Percentiles rank a stretch among this genome's conserved stretches.
These are phyloP conservation scores for Chernovozyma aurita DNA, from an alignment of 1,139 yeast species.

Conservation along the genomic window DNA sequence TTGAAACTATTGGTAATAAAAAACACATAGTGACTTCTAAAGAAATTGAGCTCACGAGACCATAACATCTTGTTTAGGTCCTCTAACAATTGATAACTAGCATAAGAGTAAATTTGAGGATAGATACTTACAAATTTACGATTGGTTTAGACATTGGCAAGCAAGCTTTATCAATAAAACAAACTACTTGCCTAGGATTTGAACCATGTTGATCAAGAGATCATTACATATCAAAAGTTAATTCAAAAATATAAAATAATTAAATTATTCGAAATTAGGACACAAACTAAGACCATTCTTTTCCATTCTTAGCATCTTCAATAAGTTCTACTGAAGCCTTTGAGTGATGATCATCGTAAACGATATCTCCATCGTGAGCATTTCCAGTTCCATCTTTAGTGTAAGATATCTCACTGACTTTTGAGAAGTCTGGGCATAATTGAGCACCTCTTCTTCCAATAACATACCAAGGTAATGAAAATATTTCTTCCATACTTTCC, in stretches of 20 bases:
- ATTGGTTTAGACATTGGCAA: background rate
- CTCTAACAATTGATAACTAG: too few species aligned
- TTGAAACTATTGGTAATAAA: too few species aligned
- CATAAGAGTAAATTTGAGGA: too few species aligned
- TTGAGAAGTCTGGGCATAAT: conserved; percentile 52
- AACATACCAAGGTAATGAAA: conserved; percentile 55
- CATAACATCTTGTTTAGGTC: too few species aligned
- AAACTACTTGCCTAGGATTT: background rate
- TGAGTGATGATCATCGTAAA: conserved; percentile 9
- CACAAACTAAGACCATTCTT: background rate
- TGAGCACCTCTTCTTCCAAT: conserved; percentile 50
- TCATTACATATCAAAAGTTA: background rate
- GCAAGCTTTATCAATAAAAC: background rate
- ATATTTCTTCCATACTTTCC: conserved; percentile 55
- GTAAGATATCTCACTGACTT: conserved; percentile 28
- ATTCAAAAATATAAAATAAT: too few species aligned
- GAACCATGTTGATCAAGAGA: background rate
- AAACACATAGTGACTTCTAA: too few species aligned
- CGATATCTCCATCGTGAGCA: conserved; percentile 14
- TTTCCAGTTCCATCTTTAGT: conserved; percentile 12
- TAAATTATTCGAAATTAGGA: too few species aligned
- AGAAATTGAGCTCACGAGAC: too few species aligned
- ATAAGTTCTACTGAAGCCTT: conserved; percentile 11
- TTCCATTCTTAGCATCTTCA: conserved; percentile 8
- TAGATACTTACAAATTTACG: background rate